Evolutionary conservation across 257 asterid species (phyloP).

Genomic region (Echites panduratus): DNA sequence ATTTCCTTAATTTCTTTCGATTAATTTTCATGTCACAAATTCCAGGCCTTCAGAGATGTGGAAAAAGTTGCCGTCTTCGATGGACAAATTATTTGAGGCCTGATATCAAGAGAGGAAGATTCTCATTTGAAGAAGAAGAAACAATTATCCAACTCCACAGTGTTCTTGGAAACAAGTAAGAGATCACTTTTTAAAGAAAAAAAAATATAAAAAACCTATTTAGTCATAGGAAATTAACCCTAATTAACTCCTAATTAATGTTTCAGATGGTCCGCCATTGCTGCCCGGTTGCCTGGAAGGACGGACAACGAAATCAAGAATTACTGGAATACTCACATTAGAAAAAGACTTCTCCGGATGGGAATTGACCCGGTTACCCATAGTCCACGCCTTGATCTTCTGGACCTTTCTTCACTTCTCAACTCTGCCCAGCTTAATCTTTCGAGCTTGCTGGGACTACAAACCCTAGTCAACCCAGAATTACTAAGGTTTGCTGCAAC

Average conservation of each 20-base stretch:
- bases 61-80: slow-evolving; percentile 84
- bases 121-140: slow-evolving; percentile 85
- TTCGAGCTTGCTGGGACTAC: slow-evolving; percentile 53
- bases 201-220: too few species aligned
- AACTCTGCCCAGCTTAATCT: slow-evolving; percentile 49
- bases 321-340: slow-evolving; percentile 75
- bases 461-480: slow-evolving; percentile 66
- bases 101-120: slow-evolving; percentile 80
- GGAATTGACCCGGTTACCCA: slow-evolving; percentile 91
- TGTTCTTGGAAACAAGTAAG: slow-evolving; percentile 84
- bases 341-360: slow-evolving; percentile 62
- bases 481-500: slow-evolving; percentile 40
- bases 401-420: slow-evolving; percentile 56
- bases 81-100: slow-evolving; percentile 82
- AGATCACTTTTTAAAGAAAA: background rate
- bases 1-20: background rate
- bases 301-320: slow-evolving; percentile 89
- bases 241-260: background rate
- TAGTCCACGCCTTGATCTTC: slow-evolving; percentile 62
- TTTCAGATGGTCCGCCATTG: slow-evolving; percentile 80
- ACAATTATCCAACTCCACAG: slow-evolving; percentile 73
- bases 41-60: slow-evolving; percentile 73
- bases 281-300: slow-evolving; percentile 74
- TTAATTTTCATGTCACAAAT: background rate
- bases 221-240: background rate